Evolutionary conservation across 331 rosid species (phyloP), one percentile per base, ranked within the genome.

Genomic region (Rosa hybrid): DNA sequence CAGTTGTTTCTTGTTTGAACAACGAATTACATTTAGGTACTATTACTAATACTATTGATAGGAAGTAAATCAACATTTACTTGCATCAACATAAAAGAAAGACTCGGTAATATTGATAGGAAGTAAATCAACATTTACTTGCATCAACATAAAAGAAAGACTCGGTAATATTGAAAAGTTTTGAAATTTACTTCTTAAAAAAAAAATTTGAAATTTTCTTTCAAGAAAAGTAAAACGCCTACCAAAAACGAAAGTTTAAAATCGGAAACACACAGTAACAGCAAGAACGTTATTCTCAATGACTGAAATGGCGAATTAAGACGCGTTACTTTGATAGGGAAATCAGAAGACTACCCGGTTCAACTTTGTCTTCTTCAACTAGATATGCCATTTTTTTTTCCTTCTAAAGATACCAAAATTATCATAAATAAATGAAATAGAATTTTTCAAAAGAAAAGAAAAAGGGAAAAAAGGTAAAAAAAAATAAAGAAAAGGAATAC

Each of bases 401-500:
- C 4, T 20, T n/a, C 27, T 56, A 56, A 27, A 27, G 4, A 8
- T 27, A 25, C 38, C 16, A 25, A 56, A 60, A 63, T 27, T 7
- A 60, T 23, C 38, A 23, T 8, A 11, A 13, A 30, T 30, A 23
- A 23, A 62, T 11, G 34, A n/a, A 62, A 12, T 62, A 5, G 2
- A 62, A 12, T 30, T 64, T 30, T 2, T 34, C 38, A 9, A 23
- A 23, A 12, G 0, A 21, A 7, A 27, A 34, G 0, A 41, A 65
- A 6, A 2, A 14, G 39, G 48, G 2, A 12, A 53, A 0, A 25
- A 72, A 50, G 42, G 12, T 34, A 57, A 59, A 12, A 7, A 21
- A 7, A 23, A 45, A 1, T 2, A 38, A 13, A 13, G 13, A 21
- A 25, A 72, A 50, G 27, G 13, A 78, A 89, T 27, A 27, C 99